These are phyloP conservation scores for Cryptosporidium parvum DNA, from an alignment of 169 alveolate species.

Conservation along the genomic window DNA sequence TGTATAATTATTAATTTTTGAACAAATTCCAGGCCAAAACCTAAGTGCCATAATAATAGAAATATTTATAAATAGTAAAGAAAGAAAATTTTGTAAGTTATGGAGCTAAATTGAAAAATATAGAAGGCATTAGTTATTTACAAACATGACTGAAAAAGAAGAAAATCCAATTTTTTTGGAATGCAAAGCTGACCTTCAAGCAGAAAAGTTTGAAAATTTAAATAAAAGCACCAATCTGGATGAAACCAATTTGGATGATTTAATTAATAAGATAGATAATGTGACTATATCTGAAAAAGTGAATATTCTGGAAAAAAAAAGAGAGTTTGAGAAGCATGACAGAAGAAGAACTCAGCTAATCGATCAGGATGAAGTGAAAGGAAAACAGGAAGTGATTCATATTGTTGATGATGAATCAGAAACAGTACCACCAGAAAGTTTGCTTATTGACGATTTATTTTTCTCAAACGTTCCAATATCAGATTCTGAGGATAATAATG, in stretches of 20 bases:
- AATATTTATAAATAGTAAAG: neutral
- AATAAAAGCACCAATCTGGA: neutral
- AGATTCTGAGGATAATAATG: neutral
- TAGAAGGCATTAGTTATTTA: neutral
- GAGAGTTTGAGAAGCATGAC: neutral
- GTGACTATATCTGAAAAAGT: conserved; percentile 9
- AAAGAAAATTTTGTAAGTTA: neutral
- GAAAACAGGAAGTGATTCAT: neutral
- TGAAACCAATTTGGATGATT: conserved; percentile 1
- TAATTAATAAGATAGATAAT: conserved; percentile 14
- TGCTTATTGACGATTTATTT: conserved; percentile 17
- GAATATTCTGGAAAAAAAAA: neutral
- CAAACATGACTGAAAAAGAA: neutral
- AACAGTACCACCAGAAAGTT: neutral
- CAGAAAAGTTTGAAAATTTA: neutral
- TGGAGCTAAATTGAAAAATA: neutral
- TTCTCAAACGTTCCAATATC: conserved; percentile 43
- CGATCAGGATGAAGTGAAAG: neutral
- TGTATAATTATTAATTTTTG: no score
- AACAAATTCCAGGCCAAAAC: no score
- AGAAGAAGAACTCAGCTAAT: conserved; percentile 18
- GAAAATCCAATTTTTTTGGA: neutral
- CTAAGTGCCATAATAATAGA: no score
- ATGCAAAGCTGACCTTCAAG: neutral
- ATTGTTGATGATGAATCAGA: neutral